Evolutionary conservation across 805 yeast species (phyloP).

Genomic region (Ogataea zsoltii): DNA sequence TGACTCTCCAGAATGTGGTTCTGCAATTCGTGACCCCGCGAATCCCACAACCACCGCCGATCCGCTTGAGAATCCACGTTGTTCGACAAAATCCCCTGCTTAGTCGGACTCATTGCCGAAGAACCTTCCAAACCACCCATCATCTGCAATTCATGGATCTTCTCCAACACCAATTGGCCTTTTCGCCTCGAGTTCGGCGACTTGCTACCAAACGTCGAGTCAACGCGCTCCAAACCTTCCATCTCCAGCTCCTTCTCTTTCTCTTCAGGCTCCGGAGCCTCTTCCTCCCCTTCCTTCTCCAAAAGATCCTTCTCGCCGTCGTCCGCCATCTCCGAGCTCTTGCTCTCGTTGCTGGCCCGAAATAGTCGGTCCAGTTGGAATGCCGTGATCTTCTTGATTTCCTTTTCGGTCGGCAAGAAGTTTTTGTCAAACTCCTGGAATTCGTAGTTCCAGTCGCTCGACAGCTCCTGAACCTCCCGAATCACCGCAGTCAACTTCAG

Average conservation of each 20-base stretch:
- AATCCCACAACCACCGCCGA: conserved; percentile 24
- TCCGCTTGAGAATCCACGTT: conserved; percentile 9
- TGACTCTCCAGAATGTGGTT: conserved; percentile 21
- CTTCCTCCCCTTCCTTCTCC: conserved; percentile 19
- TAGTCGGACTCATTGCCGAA: conserved; percentile 7
- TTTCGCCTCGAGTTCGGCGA: conserved; percentile 18
- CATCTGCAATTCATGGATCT: conserved; percentile 26
- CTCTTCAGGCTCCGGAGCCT: conserved; percentile 17
- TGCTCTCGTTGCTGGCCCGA: conserved; percentile 42
- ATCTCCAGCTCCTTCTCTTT: conserved; percentile 18
- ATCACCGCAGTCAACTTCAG: conserved; percentile 68
- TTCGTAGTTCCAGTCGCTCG: conserved; percentile 85
- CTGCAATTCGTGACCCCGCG: conserved; percentile 23
- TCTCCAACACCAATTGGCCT: conserved; percentile 26
- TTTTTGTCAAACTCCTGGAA: conserved; percentile 76
- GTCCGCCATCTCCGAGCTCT: conserved; percentile 24
- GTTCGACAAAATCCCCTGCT: conserved; percentile 1
- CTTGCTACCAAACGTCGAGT: conserved; percentile 1
- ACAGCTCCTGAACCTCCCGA: conserved; percentile 72
- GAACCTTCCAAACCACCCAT: conserved; percentile 6
- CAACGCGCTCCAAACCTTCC: neutral
- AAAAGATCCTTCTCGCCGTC: conserved; percentile 20
- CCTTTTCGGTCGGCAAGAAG: conserved; percentile 88
- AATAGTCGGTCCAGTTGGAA: conserved; percentile 79
- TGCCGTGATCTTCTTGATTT: conserved; percentile 86